Percentiles rank a stretch among this genome's conserved stretches.
phyloP scores from a whole-genome alignment of 176 grass and related monocot genomes.

The Oryza longistaminata region DNA sequence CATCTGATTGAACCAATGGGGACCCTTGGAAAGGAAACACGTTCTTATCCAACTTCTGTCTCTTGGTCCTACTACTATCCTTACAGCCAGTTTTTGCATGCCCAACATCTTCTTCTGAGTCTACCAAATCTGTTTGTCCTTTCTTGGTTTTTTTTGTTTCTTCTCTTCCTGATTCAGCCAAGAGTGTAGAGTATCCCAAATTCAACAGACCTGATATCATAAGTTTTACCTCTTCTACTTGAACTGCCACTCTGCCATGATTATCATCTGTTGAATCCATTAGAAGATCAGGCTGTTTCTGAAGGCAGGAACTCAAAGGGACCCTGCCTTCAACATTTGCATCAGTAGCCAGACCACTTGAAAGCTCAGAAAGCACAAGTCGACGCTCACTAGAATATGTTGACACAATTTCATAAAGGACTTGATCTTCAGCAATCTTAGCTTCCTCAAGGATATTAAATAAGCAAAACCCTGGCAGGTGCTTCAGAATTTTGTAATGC shows the following conservation, averaged over 20 bases:
- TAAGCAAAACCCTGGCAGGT: constrained; percentile 76
- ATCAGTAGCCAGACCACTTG: constrained; percentile 49
- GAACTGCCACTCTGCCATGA: constrained; percentile 51
- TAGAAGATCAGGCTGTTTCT: constrained; percentile 48
- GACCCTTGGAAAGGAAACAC: constrained; percentile 56
- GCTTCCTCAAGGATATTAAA: constrained; percentile 82
- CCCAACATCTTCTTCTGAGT: constrained; percentile 57
- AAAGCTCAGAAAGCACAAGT: constrained; percentile 79
- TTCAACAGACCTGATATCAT: constrained; percentile 30
- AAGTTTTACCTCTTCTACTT: constrained; percentile 69
- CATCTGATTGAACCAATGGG: constrained; percentile 65
- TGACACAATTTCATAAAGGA: constrained; percentile 57
- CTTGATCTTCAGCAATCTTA: constrained; percentile 51
- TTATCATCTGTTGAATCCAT: constrained; percentile 49
- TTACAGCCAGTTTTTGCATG: constrained; percentile 65
- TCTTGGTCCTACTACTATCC: constrained; percentile 79
- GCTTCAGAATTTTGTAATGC: constrained; percentile 87
- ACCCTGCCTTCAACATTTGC: constrained; percentile 33
- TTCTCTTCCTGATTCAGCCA: not conserved
- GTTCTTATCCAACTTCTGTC: constrained; percentile 65
- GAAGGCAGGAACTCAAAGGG: constrained; percentile 42
- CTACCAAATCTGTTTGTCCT: constrained; percentile 21
- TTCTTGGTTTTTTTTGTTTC: constrained; percentile 57
- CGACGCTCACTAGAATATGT: constrained; percentile 87
- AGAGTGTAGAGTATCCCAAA: not conserved